phyloP scores from a whole-genome alignment of 2,329 filamentous ascomycete genomes.

The Cytospora chrysosperma region DNA sequence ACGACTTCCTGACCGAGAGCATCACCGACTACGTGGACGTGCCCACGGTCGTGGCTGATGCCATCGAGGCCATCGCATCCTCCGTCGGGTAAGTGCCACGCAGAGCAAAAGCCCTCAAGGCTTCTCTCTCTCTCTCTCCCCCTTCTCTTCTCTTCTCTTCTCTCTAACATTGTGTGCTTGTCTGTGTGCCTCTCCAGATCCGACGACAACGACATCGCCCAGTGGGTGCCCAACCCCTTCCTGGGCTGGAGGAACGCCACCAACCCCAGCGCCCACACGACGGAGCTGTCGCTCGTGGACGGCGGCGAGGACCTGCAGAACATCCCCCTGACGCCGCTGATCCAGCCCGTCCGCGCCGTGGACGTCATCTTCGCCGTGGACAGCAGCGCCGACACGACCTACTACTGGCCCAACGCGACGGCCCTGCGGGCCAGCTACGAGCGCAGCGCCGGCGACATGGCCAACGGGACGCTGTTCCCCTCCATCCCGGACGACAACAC shows the following conservation, averaged over 20 bases:
- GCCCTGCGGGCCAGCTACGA: slow-evolving; percentile 58
- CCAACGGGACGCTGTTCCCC: slow-evolving; percentile 58
- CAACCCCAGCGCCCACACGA: slow-evolving; percentile 37
- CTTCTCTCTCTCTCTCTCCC: no score
- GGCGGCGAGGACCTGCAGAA: slow-evolving; percentile 51
- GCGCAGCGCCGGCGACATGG: slow-evolving; percentile 46
- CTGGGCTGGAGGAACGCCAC: slow-evolving; percentile 48
- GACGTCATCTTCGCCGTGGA: slow-evolving; percentile 66
- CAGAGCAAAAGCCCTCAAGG: no score
- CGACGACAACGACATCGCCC: slow-evolving; percentile 47
- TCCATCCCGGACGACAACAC: slow-evolving; percentile 53
- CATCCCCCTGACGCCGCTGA: slow-evolving; percentile 51
- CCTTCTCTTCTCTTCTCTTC: no score
- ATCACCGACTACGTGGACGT: slow-evolving; percentile 46
- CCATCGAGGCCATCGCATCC: slow-evolving; percentile 52
- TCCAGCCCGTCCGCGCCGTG: slow-evolving; percentile 50
- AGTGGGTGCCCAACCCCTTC: slow-evolving; percentile 62
- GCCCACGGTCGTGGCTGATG: slow-evolving; percentile 49
- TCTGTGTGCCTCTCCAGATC: slow-evolving; percentile 36
- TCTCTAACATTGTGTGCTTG: no score
- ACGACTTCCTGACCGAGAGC: slow-evolving; percentile 68
- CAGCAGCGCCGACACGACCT: slow-evolving; percentile 59
- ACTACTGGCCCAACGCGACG: slow-evolving; percentile 60
- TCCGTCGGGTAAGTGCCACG: slow-evolving; percentile 45
- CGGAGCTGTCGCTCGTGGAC: slow-evolving; percentile 47